These are phyloP conservation scores for Tricholomella constricta DNA, from an alignment of 768 basidiomycete genomes.

Conservation along the genomic window DNA sequence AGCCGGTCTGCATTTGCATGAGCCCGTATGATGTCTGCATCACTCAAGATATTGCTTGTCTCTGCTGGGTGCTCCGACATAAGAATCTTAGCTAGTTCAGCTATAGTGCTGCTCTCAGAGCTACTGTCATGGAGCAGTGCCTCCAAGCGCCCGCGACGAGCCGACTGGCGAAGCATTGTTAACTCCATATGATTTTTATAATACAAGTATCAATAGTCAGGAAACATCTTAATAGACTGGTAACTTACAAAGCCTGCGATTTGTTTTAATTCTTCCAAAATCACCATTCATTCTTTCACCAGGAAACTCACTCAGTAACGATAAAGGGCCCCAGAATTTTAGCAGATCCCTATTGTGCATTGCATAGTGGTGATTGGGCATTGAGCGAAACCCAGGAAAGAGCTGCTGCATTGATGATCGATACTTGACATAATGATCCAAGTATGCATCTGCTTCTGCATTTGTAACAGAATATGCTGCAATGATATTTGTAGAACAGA, in stretches of 20 bases:
- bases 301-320: constrained; percentile 29
- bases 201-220: too few relatives aligned
- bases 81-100: not conserved
- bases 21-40: not conserved
- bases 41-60: not conserved
- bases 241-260: constrained; percentile 18
- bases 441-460: constrained; percentile 22
- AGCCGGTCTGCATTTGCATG: not conserved
- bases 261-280: constrained; percentile 25
- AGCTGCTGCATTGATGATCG: constrained; percentile 15
- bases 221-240: too few relatives aligned
- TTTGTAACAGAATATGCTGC: not conserved
- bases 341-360: constrained; percentile 29
- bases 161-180: not conserved
- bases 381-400: constrained; percentile 20
- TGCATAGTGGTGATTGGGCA: constrained; percentile 35
- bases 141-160: too few relatives aligned
- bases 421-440: constrained; percentile 23
- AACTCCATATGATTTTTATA: not conserved
- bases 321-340: constrained; percentile 33
- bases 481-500: too few relatives aligned
- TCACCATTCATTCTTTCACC: constrained; percentile 32
- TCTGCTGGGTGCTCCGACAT: too few relatives aligned
- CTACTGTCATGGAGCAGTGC: constrained; percentile 3
- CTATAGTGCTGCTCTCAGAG: not conserved